phyloP scores from a whole-genome alignment of 345 rosid genomes.

The Linum usitatissimum region DNA sequence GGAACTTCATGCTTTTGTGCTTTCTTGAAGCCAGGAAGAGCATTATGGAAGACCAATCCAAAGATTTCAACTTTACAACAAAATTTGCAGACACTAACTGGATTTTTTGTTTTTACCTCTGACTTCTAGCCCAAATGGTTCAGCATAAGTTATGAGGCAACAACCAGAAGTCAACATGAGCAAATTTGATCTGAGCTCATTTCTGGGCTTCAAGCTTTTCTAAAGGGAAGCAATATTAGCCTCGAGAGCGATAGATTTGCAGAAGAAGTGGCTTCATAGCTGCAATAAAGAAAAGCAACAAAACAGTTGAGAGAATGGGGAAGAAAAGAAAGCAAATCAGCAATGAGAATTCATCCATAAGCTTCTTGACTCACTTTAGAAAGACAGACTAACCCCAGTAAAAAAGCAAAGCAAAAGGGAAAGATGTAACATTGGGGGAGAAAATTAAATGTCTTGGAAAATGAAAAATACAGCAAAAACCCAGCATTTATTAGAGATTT shows the following conservation, averaged over 20 bases:
- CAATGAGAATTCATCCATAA: constrained; percentile 29
- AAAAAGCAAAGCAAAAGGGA: constrained; percentile 1
- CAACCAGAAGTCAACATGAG: neutral
- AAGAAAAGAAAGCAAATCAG: neutral
- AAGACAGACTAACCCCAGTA: neutral
- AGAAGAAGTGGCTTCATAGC: constrained; percentile 10
- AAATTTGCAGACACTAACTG: too few species aligned
- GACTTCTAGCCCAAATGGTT: neutral
- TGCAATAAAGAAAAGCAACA: constrained; percentile 6
- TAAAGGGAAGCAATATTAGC: neutral
- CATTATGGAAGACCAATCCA: too few species aligned
- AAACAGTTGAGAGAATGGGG: neutral
- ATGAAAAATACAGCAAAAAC: neutral
- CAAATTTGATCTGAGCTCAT: neutral
- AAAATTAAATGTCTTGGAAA: too few species aligned
- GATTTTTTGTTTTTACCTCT: too few species aligned
- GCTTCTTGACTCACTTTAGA: constrained; percentile 35
- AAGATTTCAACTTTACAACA: too few species aligned
- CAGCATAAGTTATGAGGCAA: neutral
- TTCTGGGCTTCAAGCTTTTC: constrained; percentile 10
- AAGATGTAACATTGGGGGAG: neutral
- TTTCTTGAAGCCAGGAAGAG: too few species aligned
- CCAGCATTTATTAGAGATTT: neutral
- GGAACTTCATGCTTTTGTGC: too few species aligned
- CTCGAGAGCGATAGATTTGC: constrained; percentile 13